These are phyloP conservation scores for Bauhinia variegata DNA, from an alignment of 306 rosid genomes.

Conservation along the genomic window DNA sequence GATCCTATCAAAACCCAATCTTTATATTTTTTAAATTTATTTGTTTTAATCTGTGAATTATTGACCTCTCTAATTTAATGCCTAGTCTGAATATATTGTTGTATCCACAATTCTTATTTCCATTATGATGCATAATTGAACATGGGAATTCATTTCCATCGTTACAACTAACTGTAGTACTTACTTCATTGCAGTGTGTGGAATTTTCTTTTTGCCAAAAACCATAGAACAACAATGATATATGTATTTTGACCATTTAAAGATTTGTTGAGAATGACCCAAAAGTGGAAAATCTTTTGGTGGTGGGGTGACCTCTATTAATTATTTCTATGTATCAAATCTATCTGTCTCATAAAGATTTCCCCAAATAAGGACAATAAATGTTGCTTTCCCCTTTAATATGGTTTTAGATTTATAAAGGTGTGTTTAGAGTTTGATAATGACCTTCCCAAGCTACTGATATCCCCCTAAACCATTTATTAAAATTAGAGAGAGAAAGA, in stretches of 20 bases:
- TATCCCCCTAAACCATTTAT: slow-evolving; percentile 39
- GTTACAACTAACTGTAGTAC: too few species aligned
- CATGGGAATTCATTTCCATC: too few species aligned
- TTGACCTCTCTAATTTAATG: too few species aligned
- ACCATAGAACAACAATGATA: slow-evolving; percentile 21
- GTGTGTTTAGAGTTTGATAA: slow-evolving; percentile 31
- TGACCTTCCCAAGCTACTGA: slow-evolving; percentile 44
- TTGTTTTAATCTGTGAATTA: too few species aligned
- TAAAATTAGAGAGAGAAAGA: neutral
- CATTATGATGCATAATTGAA: too few species aligned
- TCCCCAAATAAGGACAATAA: slow-evolving; percentile 40
- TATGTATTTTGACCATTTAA: slow-evolving; percentile 23
- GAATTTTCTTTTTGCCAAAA: neutral
- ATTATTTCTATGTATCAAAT: neutral
- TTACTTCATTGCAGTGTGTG: too few species aligned
- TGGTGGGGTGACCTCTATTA: slow-evolving; percentile 19
- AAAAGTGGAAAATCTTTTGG: slow-evolving; percentile 37
- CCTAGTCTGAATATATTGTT: too few species aligned
- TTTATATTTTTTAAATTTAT: too few species aligned
- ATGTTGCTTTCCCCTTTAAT: slow-evolving; percentile 38
- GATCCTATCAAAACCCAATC: too few species aligned
- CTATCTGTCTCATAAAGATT: slow-evolving; percentile 43
- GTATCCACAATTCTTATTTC: too few species aligned
- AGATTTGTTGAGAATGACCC: slow-evolving; percentile 29
- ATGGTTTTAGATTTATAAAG: slow-evolving; percentile 32